Evolutionary conservation across 306 rosid species (phyloP).

Genomic region (Castanopsis chinensis): DNA sequence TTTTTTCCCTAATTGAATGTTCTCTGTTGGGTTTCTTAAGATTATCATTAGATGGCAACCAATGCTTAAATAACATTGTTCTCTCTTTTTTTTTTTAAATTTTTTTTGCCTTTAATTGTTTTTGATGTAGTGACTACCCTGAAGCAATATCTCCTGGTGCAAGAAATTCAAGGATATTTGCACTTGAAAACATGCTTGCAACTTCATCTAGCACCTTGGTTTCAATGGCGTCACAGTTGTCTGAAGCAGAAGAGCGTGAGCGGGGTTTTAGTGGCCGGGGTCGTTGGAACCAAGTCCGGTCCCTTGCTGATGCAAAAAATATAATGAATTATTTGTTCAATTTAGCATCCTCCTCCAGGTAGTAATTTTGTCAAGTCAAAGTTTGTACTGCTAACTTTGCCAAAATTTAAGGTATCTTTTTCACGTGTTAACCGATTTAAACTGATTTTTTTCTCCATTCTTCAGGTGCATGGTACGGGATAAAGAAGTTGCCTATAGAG

Average conservation of each 20-base stretch:
- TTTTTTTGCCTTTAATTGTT: background rate
- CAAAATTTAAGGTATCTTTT: background rate
- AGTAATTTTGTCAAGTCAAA: slow-evolving; percentile 15
- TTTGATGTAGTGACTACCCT: slow-evolving; percentile 42
- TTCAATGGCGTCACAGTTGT: slow-evolving; percentile 92
- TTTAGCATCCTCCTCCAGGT: slow-evolving; percentile 90
- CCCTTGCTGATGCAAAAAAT: slow-evolving; percentile 88
- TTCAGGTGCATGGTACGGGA: slow-evolving; percentile 69
- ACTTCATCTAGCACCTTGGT: slow-evolving; percentile 77
- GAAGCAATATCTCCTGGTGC: slow-evolving; percentile 88
- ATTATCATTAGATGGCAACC: slow-evolving; percentile 6
- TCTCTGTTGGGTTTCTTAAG: background rate
- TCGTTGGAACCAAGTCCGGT: slow-evolving; percentile 93
- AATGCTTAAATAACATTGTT: slow-evolving; percentile 4
- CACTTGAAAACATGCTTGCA: slow-evolving; percentile 88
- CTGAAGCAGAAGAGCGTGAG: slow-evolving; percentile 95
- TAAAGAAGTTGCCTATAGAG: slow-evolving; percentile 63
- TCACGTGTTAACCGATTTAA: background rate
- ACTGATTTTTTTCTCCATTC: background rate
- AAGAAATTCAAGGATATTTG: slow-evolving; percentile 84
- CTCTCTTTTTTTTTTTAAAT: background rate
- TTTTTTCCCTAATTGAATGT: background rate
- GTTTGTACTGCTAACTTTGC: background rate
- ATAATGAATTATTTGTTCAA: slow-evolving; percentile 87
- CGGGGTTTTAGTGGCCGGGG: slow-evolving; percentile 85